Conservation (phyloP, 2,329 filamentous ascomycete species). For the Podosphaera aphanis region DNA sequence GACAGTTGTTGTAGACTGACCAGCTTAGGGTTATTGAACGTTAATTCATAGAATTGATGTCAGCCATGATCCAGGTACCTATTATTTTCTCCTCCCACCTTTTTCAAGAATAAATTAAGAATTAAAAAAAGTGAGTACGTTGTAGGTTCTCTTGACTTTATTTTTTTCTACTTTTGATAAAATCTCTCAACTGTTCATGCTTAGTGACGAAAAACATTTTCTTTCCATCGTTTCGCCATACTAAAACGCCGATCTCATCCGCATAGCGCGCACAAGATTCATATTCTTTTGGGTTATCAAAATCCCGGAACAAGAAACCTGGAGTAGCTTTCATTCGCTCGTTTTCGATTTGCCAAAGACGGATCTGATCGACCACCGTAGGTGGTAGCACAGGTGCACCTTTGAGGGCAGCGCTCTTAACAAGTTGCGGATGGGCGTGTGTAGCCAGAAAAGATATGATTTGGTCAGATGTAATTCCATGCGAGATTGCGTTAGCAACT, state of each 20-base stretch:
- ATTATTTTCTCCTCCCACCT: no score
- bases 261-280: conserved; percentile 52
- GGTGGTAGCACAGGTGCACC: conserved; percentile 56
- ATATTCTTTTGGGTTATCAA: conserved; percentile 48
- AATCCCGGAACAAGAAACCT: conserved; percentile 80
- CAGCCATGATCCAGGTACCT: no score
- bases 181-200: conserved; percentile 69
- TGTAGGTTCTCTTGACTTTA: no score
- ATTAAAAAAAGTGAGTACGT: no score
- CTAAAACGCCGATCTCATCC: conserved; percentile 69
- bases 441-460: conserved; percentile 82
- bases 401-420: conserved; percentile 22
- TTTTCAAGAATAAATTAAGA: no score
- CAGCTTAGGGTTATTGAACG: no score
- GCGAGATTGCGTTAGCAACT: conserved; percentile 63
- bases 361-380: conserved; percentile 91
- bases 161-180: conserved; percentile 41
- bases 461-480: conserved; percentile 84
- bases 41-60: no score
- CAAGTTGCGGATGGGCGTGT: conserved; percentile 89
- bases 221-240: conserved; percentile 62
- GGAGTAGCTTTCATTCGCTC: conserved; percentile 70
- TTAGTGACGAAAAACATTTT: conserved; percentile 81
- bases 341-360: conserved; percentile 91
- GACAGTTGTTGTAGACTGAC: no score